phyloP scores from a whole-genome alignment of 805 yeast genomes.

The Metschnikowia sp. region DNA sequence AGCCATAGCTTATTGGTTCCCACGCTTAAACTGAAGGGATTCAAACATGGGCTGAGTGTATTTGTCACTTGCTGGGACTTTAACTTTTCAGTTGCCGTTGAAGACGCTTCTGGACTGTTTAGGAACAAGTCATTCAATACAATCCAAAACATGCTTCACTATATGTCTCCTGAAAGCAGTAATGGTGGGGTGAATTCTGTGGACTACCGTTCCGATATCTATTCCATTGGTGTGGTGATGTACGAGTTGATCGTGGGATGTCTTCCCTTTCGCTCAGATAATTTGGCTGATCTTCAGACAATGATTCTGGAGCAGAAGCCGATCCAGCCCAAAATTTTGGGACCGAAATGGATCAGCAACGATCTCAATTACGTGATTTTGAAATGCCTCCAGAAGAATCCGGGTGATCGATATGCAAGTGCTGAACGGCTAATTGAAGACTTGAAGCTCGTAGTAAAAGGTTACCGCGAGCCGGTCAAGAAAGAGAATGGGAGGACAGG shows the following conservation, averaged over 20 bases:
- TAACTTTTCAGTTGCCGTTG: conserved; percentile 38
- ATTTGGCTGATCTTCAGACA: conserved; percentile 35
- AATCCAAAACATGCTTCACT: conserved; percentile 41
- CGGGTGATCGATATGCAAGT: conserved; percentile 36
- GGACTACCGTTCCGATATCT: conserved; percentile 48
- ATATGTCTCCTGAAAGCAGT: conserved; percentile 49
- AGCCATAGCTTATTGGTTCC: conserved; percentile 37
- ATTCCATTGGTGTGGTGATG: conserved; percentile 47
- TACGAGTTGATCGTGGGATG: conserved; percentile 47
- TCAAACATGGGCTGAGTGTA: conserved; percentile 19
- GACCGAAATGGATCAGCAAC: conserved; percentile 25
- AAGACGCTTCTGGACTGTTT: conserved; percentile 40
- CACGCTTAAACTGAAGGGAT: conserved; percentile 13
- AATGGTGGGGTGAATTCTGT: conserved; percentile 36
- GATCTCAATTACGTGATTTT: conserved; percentile 38
- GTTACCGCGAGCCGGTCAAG: conserved; percentile 11
- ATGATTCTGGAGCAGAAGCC: conserved; percentile 43
- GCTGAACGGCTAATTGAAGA: conserved; percentile 35
- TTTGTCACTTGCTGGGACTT: conserved; percentile 49
- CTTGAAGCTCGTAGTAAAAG: conserved; percentile 23
- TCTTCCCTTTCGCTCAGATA: conserved; percentile 42
- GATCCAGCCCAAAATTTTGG: conserved; percentile 33
- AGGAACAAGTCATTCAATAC: conserved; percentile 38
- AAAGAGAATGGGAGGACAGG: conserved; percentile 2
- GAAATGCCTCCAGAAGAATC: conserved; percentile 41